A percentile compares a stretch with the other conserved stretches of the same genome.
phyloP scores from a whole-genome alignment of 768 basidiomycete species.

The Hysterangium stoloniferum region DNA sequence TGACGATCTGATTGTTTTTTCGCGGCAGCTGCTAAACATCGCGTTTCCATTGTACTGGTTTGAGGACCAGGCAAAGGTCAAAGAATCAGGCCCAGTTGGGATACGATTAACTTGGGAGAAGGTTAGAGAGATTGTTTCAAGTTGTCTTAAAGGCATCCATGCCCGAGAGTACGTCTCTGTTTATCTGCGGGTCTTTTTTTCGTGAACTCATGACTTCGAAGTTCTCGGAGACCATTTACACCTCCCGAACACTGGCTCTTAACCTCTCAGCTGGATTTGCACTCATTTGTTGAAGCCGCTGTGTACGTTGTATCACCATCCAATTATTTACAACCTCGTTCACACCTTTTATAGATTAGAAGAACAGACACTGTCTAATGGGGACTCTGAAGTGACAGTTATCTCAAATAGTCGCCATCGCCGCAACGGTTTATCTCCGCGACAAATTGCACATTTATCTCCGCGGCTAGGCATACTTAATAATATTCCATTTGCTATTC shows the following conservation, averaged over 20 bases:
- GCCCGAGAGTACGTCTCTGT: conserved; percentile 68
- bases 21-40: conserved; percentile 73
- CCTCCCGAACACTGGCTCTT: conserved; percentile 82
- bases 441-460: conserved; percentile 66
- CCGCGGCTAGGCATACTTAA: conserved; percentile 87
- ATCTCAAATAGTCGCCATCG: background rate
- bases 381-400: conserved; percentile 1
- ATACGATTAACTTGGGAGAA: conserved; percentile 50
- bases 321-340: background rate
- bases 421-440: conserved; percentile 39
- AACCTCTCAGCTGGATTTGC: conserved; percentile 46
- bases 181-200: background rate
- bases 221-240: conserved; percentile 79
- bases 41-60: conserved; percentile 74
- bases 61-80: conserved; percentile 39
- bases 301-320: conserved; percentile 41
- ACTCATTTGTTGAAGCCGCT: conserved; percentile 79
- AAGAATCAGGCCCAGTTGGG: conserved; percentile 34
- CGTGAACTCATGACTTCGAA: conserved; percentile 25
- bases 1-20: conserved; percentile 74
- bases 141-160: conserved; percentile 73
- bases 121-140: conserved; percentile 69
- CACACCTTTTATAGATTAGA: conserved; percentile 43
- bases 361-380: conserved; percentile 36
- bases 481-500: conserved; percentile 93